A percentile compares a stretch with the other conserved stretches of the same genome.
Conservation (phyloP, 495 filamentous ascomycete genomes). For the Aspergillus nanangensis region DNA sequence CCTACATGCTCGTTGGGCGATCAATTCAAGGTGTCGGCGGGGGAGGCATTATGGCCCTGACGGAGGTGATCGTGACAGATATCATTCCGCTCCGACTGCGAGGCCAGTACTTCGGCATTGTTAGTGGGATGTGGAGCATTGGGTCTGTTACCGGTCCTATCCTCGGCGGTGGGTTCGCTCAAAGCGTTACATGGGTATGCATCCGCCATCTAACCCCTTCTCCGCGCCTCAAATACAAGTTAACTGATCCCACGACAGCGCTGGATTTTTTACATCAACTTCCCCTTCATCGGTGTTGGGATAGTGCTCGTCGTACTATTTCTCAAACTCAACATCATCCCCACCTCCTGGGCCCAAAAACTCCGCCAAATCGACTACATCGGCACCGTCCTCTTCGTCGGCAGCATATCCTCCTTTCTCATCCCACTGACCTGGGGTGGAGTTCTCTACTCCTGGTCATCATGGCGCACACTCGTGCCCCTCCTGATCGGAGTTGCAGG, state of each 20-base stretch:
- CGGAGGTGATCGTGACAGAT: conserved; percentile 32
- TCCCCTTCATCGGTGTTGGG: conserved; percentile 46
- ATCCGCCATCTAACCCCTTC: background rate
- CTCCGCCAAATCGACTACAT: conserved; percentile 50
- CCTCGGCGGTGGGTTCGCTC: conserved; percentile 25
- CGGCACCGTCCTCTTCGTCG: conserved; percentile 48
- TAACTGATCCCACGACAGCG: too few relatives aligned
- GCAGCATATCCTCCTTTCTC: conserved; percentile 40
- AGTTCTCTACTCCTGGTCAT: conserved; percentile 48
- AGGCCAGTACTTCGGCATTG: conserved; percentile 24
- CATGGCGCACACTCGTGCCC: conserved; percentile 45
- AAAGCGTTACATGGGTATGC: conserved; percentile 34
- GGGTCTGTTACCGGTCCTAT: conserved; percentile 32
- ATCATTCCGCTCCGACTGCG: conserved; percentile 35
- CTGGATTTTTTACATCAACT: conserved; percentile 68
- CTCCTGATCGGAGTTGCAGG: conserved; percentile 15
- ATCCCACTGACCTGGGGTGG: conserved; percentile 55
- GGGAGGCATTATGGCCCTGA: conserved; percentile 29
- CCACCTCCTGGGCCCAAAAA: conserved; percentile 19
- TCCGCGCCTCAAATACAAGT: too few relatives aligned
- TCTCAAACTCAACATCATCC: conserved; percentile 22
- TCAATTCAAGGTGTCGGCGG: conserved; percentile 31
- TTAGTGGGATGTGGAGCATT: conserved; percentile 19
- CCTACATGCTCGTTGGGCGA: conserved; percentile 28
- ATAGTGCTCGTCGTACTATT: conserved; percentile 48